Conservation (phyloP, 2,329 filamentous ascomycete genomes). For the Phyllosticta citriasiana region DNA sequence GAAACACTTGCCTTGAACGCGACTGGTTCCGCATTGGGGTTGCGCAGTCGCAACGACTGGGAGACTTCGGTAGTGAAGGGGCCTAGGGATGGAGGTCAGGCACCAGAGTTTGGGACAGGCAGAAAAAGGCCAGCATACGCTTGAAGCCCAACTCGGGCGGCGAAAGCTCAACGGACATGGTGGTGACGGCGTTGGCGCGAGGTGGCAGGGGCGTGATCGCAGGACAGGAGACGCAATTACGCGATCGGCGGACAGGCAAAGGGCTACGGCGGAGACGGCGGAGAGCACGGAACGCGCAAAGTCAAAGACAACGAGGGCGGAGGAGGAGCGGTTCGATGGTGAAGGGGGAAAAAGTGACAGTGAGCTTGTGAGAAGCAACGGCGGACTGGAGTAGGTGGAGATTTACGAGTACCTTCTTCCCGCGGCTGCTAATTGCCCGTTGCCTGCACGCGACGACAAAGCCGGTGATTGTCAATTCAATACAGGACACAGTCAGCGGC, state of each 20-base stretch:
- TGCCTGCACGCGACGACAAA: background rate
- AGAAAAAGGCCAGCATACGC: conserved; percentile 47
- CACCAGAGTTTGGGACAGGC: background rate
- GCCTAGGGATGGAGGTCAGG: conserved; percentile 30
- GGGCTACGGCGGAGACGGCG: conserved; percentile 3
- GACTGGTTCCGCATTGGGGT: conserved; percentile 47
- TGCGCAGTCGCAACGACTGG: conserved; percentile 49
- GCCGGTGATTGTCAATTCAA: too few species aligned
- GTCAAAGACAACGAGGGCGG: background rate
- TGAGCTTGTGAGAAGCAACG: background rate
- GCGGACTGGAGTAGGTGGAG: background rate
- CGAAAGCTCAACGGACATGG: conserved; percentile 91
- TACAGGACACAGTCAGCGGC: too few species aligned
- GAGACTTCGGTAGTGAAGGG: conserved; percentile 56
- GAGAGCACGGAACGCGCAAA: background rate
- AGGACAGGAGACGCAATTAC: background rate
- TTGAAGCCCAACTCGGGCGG: conserved; percentile 87
- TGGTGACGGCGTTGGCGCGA: conserved; percentile 1
- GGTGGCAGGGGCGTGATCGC: conserved; percentile 8
- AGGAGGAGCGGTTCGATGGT: conserved; percentile 5
- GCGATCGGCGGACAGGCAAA: conserved; percentile 9
- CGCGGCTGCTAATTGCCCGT: background rate
- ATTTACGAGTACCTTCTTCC: background rate
- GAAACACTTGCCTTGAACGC: conserved; percentile 50
- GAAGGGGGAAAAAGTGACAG: conserved; percentile 9